phyloP scores from a whole-genome alignment of 208 protist genomes.

The Wallacemonas rigidus region DNA sequence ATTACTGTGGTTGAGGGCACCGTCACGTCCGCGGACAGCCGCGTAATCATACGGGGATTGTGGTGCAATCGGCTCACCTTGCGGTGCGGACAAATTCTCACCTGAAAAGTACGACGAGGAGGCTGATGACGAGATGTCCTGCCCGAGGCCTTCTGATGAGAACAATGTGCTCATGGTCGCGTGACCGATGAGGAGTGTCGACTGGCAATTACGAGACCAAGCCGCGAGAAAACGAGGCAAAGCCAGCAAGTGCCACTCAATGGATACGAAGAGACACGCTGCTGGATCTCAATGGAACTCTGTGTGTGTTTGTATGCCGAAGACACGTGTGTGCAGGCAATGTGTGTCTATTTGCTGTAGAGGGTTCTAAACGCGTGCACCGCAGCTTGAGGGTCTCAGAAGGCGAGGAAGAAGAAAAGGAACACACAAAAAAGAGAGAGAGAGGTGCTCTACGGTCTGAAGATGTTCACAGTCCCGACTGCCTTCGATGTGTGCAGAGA shows the following conservation, averaged over 20 bases:
- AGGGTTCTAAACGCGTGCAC: no score
- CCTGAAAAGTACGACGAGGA: constrained; percentile 29
- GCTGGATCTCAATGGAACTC: no score
- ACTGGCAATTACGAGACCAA: no score
- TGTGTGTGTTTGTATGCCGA: no score
- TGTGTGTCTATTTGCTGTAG: no score
- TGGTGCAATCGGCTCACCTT: neutral
- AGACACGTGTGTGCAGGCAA: no score
- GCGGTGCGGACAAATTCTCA: neutral
- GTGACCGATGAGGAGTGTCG: no score
- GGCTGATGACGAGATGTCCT: constrained; percentile 28
- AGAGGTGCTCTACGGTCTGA: no score
- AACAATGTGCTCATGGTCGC: neutral
- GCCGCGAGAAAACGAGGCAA: no score
- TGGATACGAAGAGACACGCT: no score
- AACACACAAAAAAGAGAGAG: constrained; percentile 5
- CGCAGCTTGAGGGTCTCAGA: neutral
- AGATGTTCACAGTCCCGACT: no score
- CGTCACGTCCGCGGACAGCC: neutral
- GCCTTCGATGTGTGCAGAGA: neutral
- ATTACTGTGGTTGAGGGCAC: constrained; percentile 17
- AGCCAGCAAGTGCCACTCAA: no score
- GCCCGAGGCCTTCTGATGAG: constrained; percentile 6
- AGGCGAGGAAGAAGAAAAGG: neutral
- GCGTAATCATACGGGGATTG: neutral